Evolutionary conservation across 2,329 filamentous ascomycete species (phyloP), one percentile per base, ranked within the genome.

Genomic region (Talaromyces pinophilus): DNA sequence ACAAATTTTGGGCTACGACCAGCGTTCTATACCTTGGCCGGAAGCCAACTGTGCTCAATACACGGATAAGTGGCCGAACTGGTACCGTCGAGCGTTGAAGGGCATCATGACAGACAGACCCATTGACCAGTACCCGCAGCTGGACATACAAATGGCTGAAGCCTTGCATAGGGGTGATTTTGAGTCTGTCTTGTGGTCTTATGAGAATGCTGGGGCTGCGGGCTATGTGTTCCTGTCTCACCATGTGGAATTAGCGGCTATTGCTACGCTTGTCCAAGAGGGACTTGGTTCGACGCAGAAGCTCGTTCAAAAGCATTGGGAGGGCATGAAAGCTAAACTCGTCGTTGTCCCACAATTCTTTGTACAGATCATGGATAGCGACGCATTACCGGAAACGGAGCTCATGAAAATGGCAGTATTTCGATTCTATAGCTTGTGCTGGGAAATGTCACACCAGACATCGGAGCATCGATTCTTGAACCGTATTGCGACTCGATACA

Each of bases 391-490:
- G 1, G 72, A 74, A 44, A 69, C 67, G 1, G 73, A 76, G 33
- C 65, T 76, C 17, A 63, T 78, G 57, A 76, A 79, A 52, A 69
- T 77, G 68, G 78, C 76, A 1, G 67, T 80, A 11, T 73, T 80
- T 40, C 75, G 76, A 42, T 80, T 78, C 65, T 80, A 80, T 66
- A 69, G 72, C n/a, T 64, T 80, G 5, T 78, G 77, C 65, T 74
- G 72, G 69, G 72, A 73, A 15, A 71, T 71, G 11, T 73, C 75
- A 35, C 68, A 69, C 10, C 69, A 78, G 62, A 70, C 63, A 10
- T 72, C 79, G 64, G 80, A 79, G 64, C 77, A 80, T 57, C 74
- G 78, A 54, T 72, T 76, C n/a, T 72, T 74, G 8, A 69, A 71
- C 13, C 68, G 74, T 2, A 71, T 74, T 19, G 71, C 72, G 62